These are phyloP conservation scores for Solanum arcanum DNA, from an alignment of 257 asterid species.

Conservation along the genomic window DNA sequence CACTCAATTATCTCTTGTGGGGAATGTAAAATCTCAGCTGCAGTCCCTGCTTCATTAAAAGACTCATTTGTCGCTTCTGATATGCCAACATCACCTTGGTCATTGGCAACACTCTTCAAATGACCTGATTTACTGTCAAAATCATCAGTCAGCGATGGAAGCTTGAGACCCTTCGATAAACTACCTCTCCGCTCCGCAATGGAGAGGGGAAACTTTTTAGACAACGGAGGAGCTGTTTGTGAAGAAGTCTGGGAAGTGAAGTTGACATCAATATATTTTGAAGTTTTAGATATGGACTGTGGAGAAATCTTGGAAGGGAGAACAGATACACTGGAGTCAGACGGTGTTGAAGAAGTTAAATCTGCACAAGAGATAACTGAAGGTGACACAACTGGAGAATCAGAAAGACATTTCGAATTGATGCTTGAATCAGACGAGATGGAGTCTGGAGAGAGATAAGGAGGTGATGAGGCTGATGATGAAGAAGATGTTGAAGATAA, in stretches of 20 bases:
- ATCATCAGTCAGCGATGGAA: slow-evolving; percentile 18
- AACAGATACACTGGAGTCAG: slow-evolving; percentile 14
- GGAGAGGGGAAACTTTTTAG: slow-evolving; percentile 25
- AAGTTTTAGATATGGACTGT: slow-evolving; percentile 29
- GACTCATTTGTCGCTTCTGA: slow-evolving; percentile 2
- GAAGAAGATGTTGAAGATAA: slow-evolving; percentile 13
- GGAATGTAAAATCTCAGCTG: not conserved
- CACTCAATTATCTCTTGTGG: slow-evolving; percentile 3
- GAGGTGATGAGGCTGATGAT: slow-evolving; percentile 26
- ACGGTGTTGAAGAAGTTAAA: slow-evolving; percentile 17
- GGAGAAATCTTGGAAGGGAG: slow-evolving; percentile 31
- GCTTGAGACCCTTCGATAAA: slow-evolving; percentile 23
- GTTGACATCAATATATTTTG: slow-evolving; percentile 41
- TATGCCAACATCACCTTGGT: slow-evolving; percentile 1
- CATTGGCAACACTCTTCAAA: not conserved
- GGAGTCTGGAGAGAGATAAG: slow-evolving; percentile 39
- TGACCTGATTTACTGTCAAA: slow-evolving; percentile 6
- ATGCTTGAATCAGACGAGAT: slow-evolving; percentile 30
- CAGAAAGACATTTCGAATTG: slow-evolving; percentile 19
- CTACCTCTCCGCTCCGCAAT: slow-evolving; percentile 37
- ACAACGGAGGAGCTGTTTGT: slow-evolving; percentile 8
- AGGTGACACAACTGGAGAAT: slow-evolving; percentile 35
- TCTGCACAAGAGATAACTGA: slow-evolving; percentile 12
- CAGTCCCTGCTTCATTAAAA: slow-evolving; percentile 4
- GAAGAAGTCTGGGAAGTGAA: slow-evolving; percentile 26